phyloP scores from a whole-genome alignment of 805 yeast species.

The Blastobotrys peoriensis region DNA sequence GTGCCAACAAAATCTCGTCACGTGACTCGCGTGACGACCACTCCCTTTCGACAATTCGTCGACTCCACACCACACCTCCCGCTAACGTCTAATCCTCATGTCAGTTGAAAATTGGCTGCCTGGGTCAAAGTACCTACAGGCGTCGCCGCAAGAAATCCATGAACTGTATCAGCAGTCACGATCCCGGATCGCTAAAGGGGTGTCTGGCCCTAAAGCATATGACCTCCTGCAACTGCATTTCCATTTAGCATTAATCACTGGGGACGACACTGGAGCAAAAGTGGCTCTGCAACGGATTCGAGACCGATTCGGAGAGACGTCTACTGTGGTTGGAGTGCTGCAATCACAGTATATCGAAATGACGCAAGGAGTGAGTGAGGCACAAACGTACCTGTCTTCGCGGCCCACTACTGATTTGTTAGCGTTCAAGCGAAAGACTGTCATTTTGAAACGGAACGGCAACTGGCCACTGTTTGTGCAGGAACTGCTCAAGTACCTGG shows the following conservation, averaged over 20 bases:
- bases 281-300: conserved; percentile 53
- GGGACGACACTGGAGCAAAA: conserved; percentile 68
- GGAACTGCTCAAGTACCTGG: conserved; percentile 49
- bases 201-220: not conserved
- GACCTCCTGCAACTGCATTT: conserved; percentile 63
- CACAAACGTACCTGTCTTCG: conserved; percentile 33
- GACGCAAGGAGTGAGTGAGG: conserved; percentile 36
- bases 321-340: conserved; percentile 53
- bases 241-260: conserved; percentile 53
- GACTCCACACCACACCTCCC: too few species aligned
- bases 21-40: too few species aligned
- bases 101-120: not conserved
- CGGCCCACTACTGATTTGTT: conserved; percentile 28
- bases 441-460: conserved; percentile 23
- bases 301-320: conserved; percentile 56
- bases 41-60: too few species aligned
- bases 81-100: too few species aligned
- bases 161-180: not conserved
- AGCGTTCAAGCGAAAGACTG: conserved; percentile 30
- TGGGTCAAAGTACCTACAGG: not conserved
- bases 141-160: not conserved
- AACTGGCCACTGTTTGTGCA: conserved; percentile 43
- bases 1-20: too few species aligned
- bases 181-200: not conserved
- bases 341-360: conserved; percentile 54